Conservation (phyloP, 78 protist genomes). For the Cavenderia fasciculata region DNA sequence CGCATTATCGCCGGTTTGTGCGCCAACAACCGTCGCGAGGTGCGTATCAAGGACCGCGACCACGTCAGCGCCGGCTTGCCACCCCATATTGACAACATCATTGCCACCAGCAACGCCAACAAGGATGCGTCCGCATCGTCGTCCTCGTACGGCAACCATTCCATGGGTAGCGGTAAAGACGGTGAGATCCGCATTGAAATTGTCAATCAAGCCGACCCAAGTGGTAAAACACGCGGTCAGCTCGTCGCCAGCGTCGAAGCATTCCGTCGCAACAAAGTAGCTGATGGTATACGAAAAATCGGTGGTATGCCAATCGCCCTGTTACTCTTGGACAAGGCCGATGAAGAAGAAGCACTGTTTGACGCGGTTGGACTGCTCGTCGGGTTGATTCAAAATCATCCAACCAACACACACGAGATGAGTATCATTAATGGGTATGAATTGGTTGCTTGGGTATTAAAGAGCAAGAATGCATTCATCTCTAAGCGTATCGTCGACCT, state of each 20-base stretch:
- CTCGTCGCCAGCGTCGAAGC: constrained; percentile 54
- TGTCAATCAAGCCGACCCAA: constrained; percentile 55
- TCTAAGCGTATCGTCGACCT: constrained; percentile 11
- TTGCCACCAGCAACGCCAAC: neutral
- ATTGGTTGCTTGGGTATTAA: constrained; percentile 39
- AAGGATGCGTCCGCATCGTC: neutral
- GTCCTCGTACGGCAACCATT: neutral
- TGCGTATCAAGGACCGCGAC: neutral
- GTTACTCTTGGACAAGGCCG: constrained; percentile 42
- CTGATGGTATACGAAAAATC: constrained; percentile 57
- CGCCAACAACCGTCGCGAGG: constrained; percentile 24
- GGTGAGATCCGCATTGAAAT: constrained; percentile 23
- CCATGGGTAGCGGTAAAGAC: neutral
- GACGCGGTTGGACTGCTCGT: constrained; percentile 44
- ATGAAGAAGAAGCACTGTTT: constrained; percentile 3
- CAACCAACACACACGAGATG: constrained; percentile 76
- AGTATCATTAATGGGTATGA: constrained; percentile 61
- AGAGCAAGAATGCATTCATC: constrained; percentile 3
- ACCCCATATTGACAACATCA: constrained; percentile 7
- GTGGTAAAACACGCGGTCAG: constrained; percentile 30
- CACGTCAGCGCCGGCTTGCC: neutral
- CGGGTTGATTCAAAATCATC: constrained; percentile 59
- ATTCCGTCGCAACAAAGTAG: constrained; percentile 61
- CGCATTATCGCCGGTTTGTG: constrained; percentile 46
- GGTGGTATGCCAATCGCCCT: constrained; percentile 79